Conservation (phyloP, 1,284 basidiomycete species). For the Cronartium quercuum region DNA sequence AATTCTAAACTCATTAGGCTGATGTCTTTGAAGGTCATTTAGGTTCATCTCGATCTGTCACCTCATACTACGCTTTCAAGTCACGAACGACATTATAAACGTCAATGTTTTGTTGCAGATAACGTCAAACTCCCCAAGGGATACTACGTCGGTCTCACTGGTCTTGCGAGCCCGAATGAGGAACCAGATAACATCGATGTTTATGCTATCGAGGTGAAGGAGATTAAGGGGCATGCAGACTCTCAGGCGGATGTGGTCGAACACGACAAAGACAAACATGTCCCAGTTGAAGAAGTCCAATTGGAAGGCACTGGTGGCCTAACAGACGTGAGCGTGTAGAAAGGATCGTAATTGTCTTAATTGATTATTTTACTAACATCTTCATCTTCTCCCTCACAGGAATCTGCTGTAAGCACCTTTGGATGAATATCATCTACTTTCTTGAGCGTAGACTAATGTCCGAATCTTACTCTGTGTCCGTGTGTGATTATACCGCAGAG, state of each 20-base stretch:
- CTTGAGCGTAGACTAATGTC: background rate
- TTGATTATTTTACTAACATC: background rate
- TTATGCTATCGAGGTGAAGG: conserved; percentile 44
- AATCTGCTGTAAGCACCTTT: background rate
- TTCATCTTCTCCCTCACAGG: background rate
- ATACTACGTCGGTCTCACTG: conserved; percentile 44
- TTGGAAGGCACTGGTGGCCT: conserved; percentile 25
- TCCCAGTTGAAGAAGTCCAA: conserved; percentile 18
- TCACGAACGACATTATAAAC: conserved; percentile 44
- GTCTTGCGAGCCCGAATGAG: conserved; percentile 44
- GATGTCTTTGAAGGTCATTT: background rate
- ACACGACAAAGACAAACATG: conserved; percentile 21
- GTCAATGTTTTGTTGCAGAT: conserved; percentile 46
- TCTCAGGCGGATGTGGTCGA: conserved; percentile 18
- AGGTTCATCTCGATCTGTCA: conserved; percentile 46
- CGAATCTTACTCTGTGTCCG: background rate
- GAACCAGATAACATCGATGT: conserved; percentile 43
- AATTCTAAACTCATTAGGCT: background rate
- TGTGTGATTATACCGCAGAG: background rate
- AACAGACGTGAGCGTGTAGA: conserved; percentile 12
- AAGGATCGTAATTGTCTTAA: background rate
- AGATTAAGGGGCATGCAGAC: conserved; percentile 32
- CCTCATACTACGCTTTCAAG: conserved; percentile 46
- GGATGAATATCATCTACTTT: too few species aligned
- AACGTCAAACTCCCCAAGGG: conserved; percentile 43